Conservation (phyloP, 108 stramenopile species). For the Cyclotella sp. region DNA sequence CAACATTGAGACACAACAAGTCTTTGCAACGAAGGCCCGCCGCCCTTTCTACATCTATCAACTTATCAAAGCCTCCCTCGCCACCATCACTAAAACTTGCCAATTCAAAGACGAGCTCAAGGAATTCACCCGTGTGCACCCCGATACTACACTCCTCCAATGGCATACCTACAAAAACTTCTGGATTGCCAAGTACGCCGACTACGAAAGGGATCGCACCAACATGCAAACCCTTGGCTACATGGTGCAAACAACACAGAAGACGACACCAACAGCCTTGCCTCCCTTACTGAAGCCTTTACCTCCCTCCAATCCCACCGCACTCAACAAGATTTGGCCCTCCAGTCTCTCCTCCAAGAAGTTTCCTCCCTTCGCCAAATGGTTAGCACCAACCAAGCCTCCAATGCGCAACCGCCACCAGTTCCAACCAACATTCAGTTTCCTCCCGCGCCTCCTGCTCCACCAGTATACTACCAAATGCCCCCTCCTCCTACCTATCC, state of each 20-base stretch:
- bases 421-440: no score
- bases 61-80: background rate
- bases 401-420: no score
- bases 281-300: no score
- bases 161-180: background rate
- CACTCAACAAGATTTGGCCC: no score
- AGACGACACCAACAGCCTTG: background rate
- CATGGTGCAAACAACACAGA: background rate
- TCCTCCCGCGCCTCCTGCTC: no score
- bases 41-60: background rate
- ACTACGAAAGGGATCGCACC: background rate
- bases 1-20: no score
- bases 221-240: background rate
- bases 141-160: background rate
- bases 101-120: slow-evolving; percentile 7
- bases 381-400: no score
- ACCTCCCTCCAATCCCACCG: no score
- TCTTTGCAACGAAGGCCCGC: background rate
- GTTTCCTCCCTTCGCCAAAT: no score
- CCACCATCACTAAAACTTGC: background rate
- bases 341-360: background rate
- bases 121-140: background rate
- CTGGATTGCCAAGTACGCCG: background rate
- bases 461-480: no score
- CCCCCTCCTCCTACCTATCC: no score